A percentile compares a stretch with the other conserved stretches of the same genome.
These are phyloP conservation scores for Nigrograna mackinnonii DNA, from an alignment of 2,329 filamentous ascomycete species.

Conservation along the genomic window DNA sequence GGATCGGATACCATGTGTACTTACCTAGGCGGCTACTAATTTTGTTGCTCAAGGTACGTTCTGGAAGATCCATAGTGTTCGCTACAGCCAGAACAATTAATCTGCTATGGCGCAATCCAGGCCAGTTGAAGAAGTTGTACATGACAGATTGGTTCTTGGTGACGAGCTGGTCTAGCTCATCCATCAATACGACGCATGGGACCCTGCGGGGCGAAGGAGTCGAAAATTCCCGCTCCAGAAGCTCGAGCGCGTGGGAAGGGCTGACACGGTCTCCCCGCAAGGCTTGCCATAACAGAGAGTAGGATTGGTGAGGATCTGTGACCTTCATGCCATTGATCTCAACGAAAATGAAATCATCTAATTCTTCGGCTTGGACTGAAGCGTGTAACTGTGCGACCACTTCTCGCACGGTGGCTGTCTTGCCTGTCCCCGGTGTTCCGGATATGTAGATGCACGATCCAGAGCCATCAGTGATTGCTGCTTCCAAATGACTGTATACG, in stretches of 20 bases:
- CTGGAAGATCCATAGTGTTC: constrained; percentile 98
- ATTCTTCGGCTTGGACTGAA: constrained; percentile 84
- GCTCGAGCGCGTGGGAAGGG: constrained; percentile 85
- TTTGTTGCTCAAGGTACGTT: constrained; percentile 96
- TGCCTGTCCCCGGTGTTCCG: constrained; percentile 95
- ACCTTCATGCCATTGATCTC: constrained; percentile 99
- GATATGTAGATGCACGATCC: constrained; percentile 99
- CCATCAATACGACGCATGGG: constrained; percentile 97
- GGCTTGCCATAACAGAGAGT: constrained; percentile 93
- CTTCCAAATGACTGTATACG: constrained; percentile 91
- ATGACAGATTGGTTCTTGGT: constrained; percentile 99
- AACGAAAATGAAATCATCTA: constrained; percentile 98
- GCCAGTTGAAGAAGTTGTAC: constrained; percentile 99
- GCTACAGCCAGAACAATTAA: constrained; percentile 96
- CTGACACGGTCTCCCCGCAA: constrained; percentile 91
- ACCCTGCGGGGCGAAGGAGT: constrained; percentile 88
- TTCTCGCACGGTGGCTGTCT: constrained; percentile 95
- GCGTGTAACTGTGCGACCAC: constrained; percentile 87
- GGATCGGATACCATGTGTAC: constrained; percentile 22
- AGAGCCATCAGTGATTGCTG: constrained; percentile 89
- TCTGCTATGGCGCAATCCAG: constrained; percentile 84
- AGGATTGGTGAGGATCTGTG: constrained; percentile 95
- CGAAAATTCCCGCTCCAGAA: constrained; percentile 90
- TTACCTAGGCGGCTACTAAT: constrained; percentile 77
- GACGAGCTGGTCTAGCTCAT: constrained; percentile 95